Conservation (phyloP, 371 early-diverging fungal genomes). For the Apophysomyces ossiformis region DNA sequence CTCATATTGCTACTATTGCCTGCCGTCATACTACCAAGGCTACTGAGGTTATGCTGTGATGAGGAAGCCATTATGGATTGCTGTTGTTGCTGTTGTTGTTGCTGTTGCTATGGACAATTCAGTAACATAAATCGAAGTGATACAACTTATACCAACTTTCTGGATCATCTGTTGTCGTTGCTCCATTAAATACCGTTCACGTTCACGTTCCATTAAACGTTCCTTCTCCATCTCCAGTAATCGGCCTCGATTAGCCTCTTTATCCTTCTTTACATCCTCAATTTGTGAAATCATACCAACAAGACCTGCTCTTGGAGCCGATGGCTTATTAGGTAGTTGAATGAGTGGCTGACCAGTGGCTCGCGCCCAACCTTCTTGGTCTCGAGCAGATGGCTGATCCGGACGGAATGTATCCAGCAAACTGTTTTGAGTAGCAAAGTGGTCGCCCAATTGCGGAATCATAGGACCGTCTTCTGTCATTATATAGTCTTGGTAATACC, state of each 20-base stretch:
- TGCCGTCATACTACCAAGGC: neutral
- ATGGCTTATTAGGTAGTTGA: constrained; percentile 31
- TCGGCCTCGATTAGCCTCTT: constrained; percentile 16
- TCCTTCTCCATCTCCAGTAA: constrained; percentile 29
- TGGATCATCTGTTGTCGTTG: constrained; percentile 42
- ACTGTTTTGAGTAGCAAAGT: constrained; percentile 36
- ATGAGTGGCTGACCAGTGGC: constrained; percentile 41
- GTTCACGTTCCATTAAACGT: constrained; percentile 44
- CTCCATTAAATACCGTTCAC: constrained; percentile 26
- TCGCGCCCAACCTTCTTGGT: constrained; percentile 48
- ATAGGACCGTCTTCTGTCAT: constrained; percentile 34
- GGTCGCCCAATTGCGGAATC: constrained; percentile 33
- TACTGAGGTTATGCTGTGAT: constrained; percentile 17
- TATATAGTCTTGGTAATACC: constrained; percentile 19
- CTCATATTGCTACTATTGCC: neutral
- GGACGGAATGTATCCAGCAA: constrained; percentile 33
- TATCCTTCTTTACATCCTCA: constrained; percentile 39
- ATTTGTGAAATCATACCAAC: constrained; percentile 44
- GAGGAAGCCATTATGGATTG: constrained; percentile 19
- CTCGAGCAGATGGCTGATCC: constrained; percentile 43
- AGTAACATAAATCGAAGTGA: neutral
- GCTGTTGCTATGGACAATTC: neutral
- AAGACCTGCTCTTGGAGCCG: constrained; percentile 34
- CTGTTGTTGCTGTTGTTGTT: constrained; percentile 17
- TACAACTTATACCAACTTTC: constrained; percentile 19